Evolutionary conservation across 805 yeast species (phyloP).

Genomic region (Tetrapisispora iriomotensis): DNA sequence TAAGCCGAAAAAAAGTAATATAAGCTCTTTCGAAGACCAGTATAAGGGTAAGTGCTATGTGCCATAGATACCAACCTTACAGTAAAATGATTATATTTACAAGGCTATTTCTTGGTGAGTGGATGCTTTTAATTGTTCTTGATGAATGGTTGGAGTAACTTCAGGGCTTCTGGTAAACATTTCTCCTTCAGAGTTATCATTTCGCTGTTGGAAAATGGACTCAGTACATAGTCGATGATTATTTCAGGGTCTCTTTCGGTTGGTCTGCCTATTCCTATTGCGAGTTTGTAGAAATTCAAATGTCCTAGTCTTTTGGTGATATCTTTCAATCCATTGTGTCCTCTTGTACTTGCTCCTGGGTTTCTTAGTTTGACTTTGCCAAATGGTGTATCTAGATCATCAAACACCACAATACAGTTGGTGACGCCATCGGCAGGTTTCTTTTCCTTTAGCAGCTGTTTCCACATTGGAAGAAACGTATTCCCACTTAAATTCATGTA

Average conservation of each 20-base stretch:
- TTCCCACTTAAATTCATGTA: slow-evolving; percentile 67
- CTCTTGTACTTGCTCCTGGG: slow-evolving; percentile 56
- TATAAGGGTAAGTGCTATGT: no score
- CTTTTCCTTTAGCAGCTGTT: slow-evolving; percentile 9
- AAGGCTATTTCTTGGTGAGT: no score
- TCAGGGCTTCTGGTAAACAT: background rate
- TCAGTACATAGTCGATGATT: slow-evolving; percentile 57
- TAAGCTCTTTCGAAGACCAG: no score
- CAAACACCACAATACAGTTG: slow-evolving; percentile 55
- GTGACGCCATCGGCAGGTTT: slow-evolving; percentile 7
- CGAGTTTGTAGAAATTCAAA: slow-evolving; percentile 49
- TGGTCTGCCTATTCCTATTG: slow-evolving; percentile 66
- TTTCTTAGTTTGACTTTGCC: slow-evolving; percentile 59
- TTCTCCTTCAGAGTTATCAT: slow-evolving; percentile 29
- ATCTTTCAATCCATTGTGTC: slow-evolving; percentile 75
- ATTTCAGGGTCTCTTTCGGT: slow-evolving; percentile 29
- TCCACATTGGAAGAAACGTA: slow-evolving; percentile 43
- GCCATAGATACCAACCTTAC: no score
- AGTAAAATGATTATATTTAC: no score
- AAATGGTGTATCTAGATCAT: slow-evolving; percentile 57
- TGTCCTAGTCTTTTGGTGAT: slow-evolving; percentile 38
- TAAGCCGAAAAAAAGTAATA: background rate
- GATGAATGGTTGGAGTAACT: background rate
- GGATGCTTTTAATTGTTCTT: no score
- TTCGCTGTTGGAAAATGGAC: slow-evolving; percentile 41